phyloP scores from a whole-genome alignment of 345 rosid species.

The Cardamine chenopodiifolia region DNA sequence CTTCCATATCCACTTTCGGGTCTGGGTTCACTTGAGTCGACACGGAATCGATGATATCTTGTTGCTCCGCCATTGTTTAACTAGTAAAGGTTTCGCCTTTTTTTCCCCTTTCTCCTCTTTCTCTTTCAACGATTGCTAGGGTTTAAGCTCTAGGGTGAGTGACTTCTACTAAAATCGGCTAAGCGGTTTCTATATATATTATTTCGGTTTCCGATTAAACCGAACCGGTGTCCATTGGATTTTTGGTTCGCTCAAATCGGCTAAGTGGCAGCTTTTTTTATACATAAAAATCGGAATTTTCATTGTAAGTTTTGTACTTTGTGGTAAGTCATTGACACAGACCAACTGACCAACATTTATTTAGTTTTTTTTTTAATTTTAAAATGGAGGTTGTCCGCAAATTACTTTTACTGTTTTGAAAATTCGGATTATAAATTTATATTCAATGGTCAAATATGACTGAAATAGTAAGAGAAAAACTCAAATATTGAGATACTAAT shows the following conservation, averaged over 20 bases:
- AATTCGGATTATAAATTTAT: not conserved
- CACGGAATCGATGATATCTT: constrained; percentile 40
- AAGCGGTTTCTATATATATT: constrained; percentile 9
- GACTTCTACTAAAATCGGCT: constrained; percentile 13
- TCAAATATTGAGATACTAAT: not conserved
- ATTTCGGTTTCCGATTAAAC: not conserved
- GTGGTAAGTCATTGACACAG: too few species aligned
- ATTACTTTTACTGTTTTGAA: not conserved
- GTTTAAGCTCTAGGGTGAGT: constrained; percentile 38
- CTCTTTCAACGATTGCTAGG: constrained; percentile 23
- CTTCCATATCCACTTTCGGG: constrained; percentile 46
- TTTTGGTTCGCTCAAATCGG: not conserved
- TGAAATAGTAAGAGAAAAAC: not conserved
- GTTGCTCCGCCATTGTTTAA: constrained; percentile 49
- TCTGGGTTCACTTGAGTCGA: constrained; percentile 29
- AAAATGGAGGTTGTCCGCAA: not conserved
- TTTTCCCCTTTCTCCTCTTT: not conserved
- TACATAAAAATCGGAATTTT: not conserved
- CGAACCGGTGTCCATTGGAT: constrained; percentile 13
- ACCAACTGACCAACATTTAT: too few species aligned
- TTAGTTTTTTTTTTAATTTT: not conserved
- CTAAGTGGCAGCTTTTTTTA: not conserved
- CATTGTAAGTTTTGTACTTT: not conserved
- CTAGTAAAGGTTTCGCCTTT: constrained; percentile 38
- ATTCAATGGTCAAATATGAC: not conserved